These are phyloP conservation scores for Aspergillus conjunctus DNA, from an alignment of 495 filamentous ascomycete species.

Conservation along the genomic window DNA sequence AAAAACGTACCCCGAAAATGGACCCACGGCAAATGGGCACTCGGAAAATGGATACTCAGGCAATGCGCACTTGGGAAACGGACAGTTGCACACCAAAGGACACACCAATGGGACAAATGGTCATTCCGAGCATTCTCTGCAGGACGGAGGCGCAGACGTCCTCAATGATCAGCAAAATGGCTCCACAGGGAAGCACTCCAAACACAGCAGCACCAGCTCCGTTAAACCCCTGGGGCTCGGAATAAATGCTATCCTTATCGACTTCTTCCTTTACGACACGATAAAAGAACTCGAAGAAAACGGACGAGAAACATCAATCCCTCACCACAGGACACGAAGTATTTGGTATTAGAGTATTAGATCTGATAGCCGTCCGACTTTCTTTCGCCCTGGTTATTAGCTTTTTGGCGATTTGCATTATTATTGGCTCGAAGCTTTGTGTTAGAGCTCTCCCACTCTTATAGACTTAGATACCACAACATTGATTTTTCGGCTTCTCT, in stretches of 20 bases:
- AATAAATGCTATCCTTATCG: slow-evolving; percentile 89
- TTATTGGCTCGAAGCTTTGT: background rate
- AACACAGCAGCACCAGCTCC: slow-evolving; percentile 15
- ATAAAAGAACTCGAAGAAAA: slow-evolving; percentile 77
- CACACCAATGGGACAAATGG: background rate
- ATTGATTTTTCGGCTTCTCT: slow-evolving; percentile 10
- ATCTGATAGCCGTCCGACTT: background rate
- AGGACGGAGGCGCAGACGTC: slow-evolving; percentile 13
- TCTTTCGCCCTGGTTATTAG: no score
- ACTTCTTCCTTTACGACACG: slow-evolving; percentile 95
- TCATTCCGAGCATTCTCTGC: slow-evolving; percentile 1
- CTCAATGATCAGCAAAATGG: slow-evolving; percentile 8
- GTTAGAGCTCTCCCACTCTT: background rate
- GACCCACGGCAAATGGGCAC: no score
- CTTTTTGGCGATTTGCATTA: background rate
- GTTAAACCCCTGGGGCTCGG: slow-evolving; percentile 26
- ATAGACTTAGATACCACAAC: slow-evolving; percentile 1
- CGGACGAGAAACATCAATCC: slow-evolving; percentile 58
- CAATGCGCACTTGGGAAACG: no score
- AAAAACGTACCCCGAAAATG: background rate
- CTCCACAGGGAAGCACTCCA: slow-evolving; percentile 19
- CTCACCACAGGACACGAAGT: slow-evolving; percentile 91
- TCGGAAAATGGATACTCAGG: no score
- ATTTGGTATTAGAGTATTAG: slow-evolving; percentile 97
- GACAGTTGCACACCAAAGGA: background rate